A percentile compares a stretch with the other conserved stretches of the same genome.
phyloP scores from a whole-genome alignment of 768 basidiomycete species.

The Mycena sanguinolenta region DNA sequence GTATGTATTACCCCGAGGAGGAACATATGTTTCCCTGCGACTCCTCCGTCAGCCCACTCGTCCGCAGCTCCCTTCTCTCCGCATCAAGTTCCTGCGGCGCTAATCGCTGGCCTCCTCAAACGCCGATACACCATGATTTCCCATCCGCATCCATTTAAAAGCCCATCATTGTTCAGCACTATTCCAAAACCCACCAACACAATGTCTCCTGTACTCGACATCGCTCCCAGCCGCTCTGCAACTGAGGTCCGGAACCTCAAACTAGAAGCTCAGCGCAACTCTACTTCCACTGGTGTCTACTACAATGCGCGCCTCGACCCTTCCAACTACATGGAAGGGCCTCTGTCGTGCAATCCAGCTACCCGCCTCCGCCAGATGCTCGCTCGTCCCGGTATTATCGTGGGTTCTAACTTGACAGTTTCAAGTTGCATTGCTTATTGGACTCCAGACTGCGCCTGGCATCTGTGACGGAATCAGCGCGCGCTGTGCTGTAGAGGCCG shows the following conservation, averaged over 20 bases:
- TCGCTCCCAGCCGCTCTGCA: not conserved
- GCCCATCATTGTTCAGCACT: not conserved
- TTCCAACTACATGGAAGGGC: slow-evolving; percentile 76
- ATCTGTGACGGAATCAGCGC: slow-evolving; percentile 74
- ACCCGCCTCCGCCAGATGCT: slow-evolving; percentile 81
- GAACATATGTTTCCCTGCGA: too few species aligned
- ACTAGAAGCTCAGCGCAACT: slow-evolving; percentile 16
- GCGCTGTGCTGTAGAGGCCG: slow-evolving; percentile 83
- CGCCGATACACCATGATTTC: slow-evolving; percentile 11
- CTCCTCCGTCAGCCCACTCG: not conserved
- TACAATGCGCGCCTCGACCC: slow-evolving; percentile 80
- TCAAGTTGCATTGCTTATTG: not conserved
- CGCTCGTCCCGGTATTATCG: slow-evolving; percentile 81
- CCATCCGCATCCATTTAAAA: slow-evolving; percentile 20
- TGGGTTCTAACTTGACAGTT: slow-evolving; percentile 50
- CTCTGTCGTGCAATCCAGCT: slow-evolving; percentile 75
- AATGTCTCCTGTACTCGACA: slow-evolving; percentile 39
- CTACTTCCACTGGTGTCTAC: slow-evolving; percentile 51
- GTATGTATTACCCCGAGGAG: too few species aligned
- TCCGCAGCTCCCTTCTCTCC: not conserved
- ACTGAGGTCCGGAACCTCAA: slow-evolving; percentile 21
- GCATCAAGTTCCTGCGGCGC: slow-evolving; percentile 18
- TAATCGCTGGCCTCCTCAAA: slow-evolving; percentile 19
- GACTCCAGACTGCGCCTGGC: slow-evolving; percentile 75
- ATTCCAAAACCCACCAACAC: not conserved